Evolutionary conservation across 2,329 filamentous ascomycete genomes (phyloP), one percentile per base, ranked within the genome.

Genomic region (Cyphellophora europaea): DNA sequence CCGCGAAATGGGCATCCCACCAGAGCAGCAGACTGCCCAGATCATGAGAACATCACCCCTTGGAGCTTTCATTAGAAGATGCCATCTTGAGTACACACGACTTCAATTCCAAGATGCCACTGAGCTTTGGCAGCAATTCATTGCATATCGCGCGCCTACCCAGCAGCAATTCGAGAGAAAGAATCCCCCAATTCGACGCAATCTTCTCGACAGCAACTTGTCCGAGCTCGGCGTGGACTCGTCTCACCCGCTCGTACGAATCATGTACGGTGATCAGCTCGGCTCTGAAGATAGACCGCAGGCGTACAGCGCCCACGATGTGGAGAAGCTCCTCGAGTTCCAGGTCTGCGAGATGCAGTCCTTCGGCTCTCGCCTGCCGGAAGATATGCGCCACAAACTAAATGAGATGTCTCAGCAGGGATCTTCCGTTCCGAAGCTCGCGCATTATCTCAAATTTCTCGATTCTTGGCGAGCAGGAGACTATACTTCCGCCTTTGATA

Each of bases 401-500:
- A 71, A 75, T 21, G 67, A 70, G 32, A 72, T 93, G 49, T 59
- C 91, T 10, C 68, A 33, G 32, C 13, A 29, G 18, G 30, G 29
- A 18, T 13, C 37, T 12, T 31, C 41, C 48, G 31, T 55, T 36
- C 35, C 48, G 6, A 48, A 45, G 19, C 40, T 52, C 18, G 47
- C 38, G 2, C 28, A 33, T 19, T 10, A 41, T 14, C 30, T 35
- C 47, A 85, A 80, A 48, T 96, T 93, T 53, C 77, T 95, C 11
- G 88, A 98, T 56, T 77, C 87, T 1, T 96, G 88, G 89, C 76
- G 82, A 54, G 79, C 86, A 3, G 89, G 89, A 4, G 87, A 96
- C 57, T 93, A 89, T 51, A 78, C 83, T 10, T 85, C 83, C 1
- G 82, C 91, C 0, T 91, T 95, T 53, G 89, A 98, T 51, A 80